Percentiles rank a stretch among this genome's conserved stretches.
phyloP scores from a whole-genome alignment of 768 basidiomycete genomes.

The Bullera alba region DNA sequence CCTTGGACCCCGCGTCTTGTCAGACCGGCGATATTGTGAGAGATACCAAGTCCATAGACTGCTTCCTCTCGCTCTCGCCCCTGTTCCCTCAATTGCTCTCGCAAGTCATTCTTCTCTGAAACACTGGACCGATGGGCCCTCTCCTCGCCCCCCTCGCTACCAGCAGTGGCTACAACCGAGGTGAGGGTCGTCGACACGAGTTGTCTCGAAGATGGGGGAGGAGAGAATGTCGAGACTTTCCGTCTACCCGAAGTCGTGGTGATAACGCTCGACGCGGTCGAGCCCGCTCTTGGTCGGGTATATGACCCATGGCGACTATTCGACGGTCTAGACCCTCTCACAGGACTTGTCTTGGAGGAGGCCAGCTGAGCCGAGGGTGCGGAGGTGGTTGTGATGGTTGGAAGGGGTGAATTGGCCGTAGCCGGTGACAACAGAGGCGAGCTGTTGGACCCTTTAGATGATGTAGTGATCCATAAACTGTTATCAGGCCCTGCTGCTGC shows the following conservation, averaged over 20 bases:
- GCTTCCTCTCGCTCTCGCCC: not conserved
- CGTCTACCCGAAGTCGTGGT: slow-evolving; percentile 11
- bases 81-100: slow-evolving; percentile 28
- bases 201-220: slow-evolving; percentile 17
- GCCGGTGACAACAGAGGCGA: too few species aligned
- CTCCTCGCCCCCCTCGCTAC: slow-evolving; percentile 1
- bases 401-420: slow-evolving; percentile 1
- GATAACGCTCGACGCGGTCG: slow-evolving; percentile 26
- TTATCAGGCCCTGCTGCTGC: slow-evolving; percentile 28
- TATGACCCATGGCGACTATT: not conserved
- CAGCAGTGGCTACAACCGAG: slow-evolving; percentile 14
- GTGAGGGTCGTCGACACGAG: slow-evolving; percentile 15
- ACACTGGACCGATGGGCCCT: slow-evolving; percentile 5
- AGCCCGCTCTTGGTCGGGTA: slow-evolving; percentile 20
- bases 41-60: slow-evolving; percentile 14
- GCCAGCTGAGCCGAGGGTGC: not conserved
- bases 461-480: slow-evolving; percentile 23
- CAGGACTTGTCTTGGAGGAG: not conserved
- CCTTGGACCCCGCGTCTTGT: slow-evolving; percentile 19
- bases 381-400: slow-evolving; percentile 4
- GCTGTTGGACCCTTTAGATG: too few species aligned
- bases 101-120: slow-evolving; percentile 12
- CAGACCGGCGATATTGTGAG: slow-evolving; percentile 26
- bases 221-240: slow-evolving; percentile 28
- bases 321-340: not conserved